Evolutionary conservation across 371 early-diverging fungal genomes (phyloP), one percentile per base, ranked within the genome.

Genomic region (Mortierella sp.): DNA sequence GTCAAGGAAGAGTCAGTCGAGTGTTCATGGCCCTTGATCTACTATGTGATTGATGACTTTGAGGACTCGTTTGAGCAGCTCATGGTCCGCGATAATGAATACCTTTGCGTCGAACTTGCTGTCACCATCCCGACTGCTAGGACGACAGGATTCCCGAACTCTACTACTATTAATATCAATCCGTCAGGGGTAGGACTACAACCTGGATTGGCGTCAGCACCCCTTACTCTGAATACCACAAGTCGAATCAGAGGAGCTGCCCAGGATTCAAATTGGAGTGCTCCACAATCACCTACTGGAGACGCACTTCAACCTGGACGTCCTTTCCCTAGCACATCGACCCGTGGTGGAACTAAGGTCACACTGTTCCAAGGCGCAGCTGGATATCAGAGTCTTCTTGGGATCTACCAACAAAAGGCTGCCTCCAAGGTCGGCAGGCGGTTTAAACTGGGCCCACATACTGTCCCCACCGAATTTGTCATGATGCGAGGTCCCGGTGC

Each of bases 401-500:
- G 94, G 72, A 92, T 94, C 55, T 96, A 94, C 82, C 91, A 92
- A 76, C 94, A 94, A 79, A 95, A 95, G 72, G 90, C 94, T 19
- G 89, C 92, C 7, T 89, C 92, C 48, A 92, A 93, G 50, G 80
- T 83, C 52, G 85, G 78, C 24, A 81, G 77, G 63, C 73, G 88
- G 55, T 88, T 88, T 75, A 84, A 88, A 72, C 52, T 81, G 50
- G 86, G 92, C 26, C 88, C 89, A 63, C 87, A 88, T 26, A 84
- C 88, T 4, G 89, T 89, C 57, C 92, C 94, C 13, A 95, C 94
- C 21, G 95, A 96, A 80, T 96, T 95, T 88, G 91, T 96, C 44
- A 94, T 95, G 94, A 96, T 96, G 96, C 91, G 96, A 34, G 96
- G 96, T 10, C 96, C 96, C 13, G 92, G 93, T 45, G 96, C 95